phyloP scores from a whole-genome alignment of 148 eudicot species.

The Linanthus parryae region DNA sequence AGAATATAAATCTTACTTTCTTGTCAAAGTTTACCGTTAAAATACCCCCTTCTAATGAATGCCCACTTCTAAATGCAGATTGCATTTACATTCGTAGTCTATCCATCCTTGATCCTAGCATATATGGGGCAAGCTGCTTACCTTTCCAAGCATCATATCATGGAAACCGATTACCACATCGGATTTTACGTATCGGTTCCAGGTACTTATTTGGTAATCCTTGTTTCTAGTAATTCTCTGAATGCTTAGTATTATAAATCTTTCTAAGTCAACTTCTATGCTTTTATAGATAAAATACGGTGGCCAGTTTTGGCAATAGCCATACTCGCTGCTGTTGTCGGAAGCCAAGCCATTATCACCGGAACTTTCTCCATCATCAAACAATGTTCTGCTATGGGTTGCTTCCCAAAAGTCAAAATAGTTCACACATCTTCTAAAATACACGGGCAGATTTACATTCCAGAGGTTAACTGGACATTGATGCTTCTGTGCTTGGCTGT shows the following conservation, averaged over 20 bases:
- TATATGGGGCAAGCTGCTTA: constrained; percentile 88
- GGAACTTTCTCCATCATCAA: constrained; percentile 72
- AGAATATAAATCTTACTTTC: too few relatives aligned
- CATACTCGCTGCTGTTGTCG: constrained; percentile 66
- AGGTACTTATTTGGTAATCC: constrained; percentile 23
- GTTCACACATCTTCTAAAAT: constrained; percentile 61
- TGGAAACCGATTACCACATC: constrained; percentile 37
- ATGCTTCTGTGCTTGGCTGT: constrained; percentile 73
- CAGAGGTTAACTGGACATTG: constrained; percentile 60
- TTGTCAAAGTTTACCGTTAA: too few relatives aligned
- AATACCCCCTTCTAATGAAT: constrained; percentile 7
- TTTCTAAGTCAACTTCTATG: not conserved
- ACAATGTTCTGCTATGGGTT: constrained; percentile 63
- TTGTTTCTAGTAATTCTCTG: not conserved
- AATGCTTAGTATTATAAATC: not conserved
- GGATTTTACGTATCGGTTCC: constrained; percentile 75
- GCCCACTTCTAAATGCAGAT: constrained; percentile 32
- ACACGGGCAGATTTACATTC: constrained; percentile 69
- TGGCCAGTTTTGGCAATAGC: constrained; percentile 70
- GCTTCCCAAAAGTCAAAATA: constrained; percentile 61
- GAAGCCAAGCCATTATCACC: constrained; percentile 73
- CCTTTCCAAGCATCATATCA: constrained; percentile 52
- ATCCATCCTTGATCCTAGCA: constrained; percentile 67
- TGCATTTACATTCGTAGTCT: constrained; percentile 64
- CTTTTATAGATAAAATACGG: constrained; percentile 36